Evolutionary conservation across 148 eudicot genomes (phyloP).

Genomic region (Vaccinium corymbosum): DNA sequence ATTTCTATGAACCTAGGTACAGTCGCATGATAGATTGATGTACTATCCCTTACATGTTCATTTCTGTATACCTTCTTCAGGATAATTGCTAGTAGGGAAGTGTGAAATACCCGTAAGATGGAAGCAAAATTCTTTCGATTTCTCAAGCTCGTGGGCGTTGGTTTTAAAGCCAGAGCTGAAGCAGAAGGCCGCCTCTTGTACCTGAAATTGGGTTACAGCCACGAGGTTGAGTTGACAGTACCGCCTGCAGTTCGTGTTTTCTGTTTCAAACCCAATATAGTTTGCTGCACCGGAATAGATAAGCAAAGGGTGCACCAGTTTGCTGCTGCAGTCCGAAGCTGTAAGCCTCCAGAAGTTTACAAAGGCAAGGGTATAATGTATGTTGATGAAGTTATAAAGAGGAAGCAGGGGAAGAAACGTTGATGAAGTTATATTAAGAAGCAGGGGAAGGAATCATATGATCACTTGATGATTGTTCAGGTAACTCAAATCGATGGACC

Average conservation of each 20-base stretch:
- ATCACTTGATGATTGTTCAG: not conserved
- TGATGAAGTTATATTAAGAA: slow-evolving; percentile 68
- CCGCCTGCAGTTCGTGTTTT: slow-evolving; percentile 77
- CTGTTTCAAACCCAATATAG: slow-evolving; percentile 58
- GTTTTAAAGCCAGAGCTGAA: slow-evolving; percentile 76
- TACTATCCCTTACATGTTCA: not conserved
- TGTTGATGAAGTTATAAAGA: slow-evolving; percentile 61
- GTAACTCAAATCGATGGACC: not conserved
- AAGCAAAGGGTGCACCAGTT: slow-evolving; percentile 70
- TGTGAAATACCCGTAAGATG: slow-evolving; percentile 22
- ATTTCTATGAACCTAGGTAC: not conserved
- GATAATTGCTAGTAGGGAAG: slow-evolving; percentile 7
- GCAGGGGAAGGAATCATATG: slow-evolving; percentile 62
- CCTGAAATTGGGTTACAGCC: slow-evolving; percentile 68
- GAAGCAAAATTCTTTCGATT: slow-evolving; percentile 69
- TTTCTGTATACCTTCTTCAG: slow-evolving; percentile 2
- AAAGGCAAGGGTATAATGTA: slow-evolving; percentile 74
- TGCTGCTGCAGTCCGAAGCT: slow-evolving; percentile 63
- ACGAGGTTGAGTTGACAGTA: slow-evolving; percentile 65
- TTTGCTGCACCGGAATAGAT: slow-evolving; percentile 63
- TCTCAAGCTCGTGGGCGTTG: slow-evolving; percentile 68
- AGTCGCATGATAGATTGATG: not conserved
- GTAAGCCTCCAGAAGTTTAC: slow-evolving; percentile 70
- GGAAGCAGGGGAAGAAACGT: slow-evolving; percentile 55
- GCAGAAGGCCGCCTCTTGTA: slow-evolving; percentile 57